A percentile compares a stretch with the other conserved stretches of the same genome.
Conservation (phyloP, 495 filamentous ascomycete species). For the Terfezia boudieri region DNA sequence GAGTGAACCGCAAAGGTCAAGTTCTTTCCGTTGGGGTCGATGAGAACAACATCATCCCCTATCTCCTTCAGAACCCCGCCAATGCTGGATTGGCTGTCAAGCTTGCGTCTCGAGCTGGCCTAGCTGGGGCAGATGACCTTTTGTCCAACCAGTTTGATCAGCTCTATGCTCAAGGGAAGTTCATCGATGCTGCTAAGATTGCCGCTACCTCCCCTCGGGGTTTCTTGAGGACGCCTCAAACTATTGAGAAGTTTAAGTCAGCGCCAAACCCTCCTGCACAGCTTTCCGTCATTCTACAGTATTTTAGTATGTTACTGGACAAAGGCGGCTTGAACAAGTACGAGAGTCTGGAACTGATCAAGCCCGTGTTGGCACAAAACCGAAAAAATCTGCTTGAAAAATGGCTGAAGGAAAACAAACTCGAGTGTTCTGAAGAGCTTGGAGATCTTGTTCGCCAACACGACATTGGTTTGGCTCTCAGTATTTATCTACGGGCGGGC, state of each 20-base stretch:
- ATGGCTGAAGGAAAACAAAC: conserved; percentile 87
- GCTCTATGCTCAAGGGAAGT: conserved; percentile 51
- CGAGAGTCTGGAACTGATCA: conserved; percentile 82
- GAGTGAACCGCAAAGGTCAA: conserved; percentile 91
- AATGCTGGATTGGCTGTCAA: conserved; percentile 80
- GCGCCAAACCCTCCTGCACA: conserved; percentile 48
- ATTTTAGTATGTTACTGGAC: conserved; percentile 92
- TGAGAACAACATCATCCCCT: conserved; percentile 73
- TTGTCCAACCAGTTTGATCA: conserved; percentile 85
- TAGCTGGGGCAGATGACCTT: conserved; percentile 86
- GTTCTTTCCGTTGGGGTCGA: conserved; percentile 83
- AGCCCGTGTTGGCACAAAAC: conserved; percentile 76
- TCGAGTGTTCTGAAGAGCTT: conserved; percentile 85
- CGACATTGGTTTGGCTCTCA: conserved; percentile 63
- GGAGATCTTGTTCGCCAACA: conserved; percentile 82
- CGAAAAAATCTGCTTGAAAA: conserved; percentile 93
- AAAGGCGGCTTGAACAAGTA: conserved; percentile 81
- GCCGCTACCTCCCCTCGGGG: conserved; percentile 91
- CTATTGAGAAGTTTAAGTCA: conserved; percentile 84
- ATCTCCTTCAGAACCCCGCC: conserved; percentile 85
- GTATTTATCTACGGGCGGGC: conserved; percentile 71
- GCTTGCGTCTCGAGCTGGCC: conserved; percentile 77
- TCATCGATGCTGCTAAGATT: conserved; percentile 72
- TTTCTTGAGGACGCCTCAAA: conserved; percentile 79
- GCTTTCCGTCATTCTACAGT: conserved; percentile 85